These are phyloP conservation scores for Globisporangium nagaii DNA, from an alignment of 352 stramenopile species.

Conservation along the genomic window DNA sequence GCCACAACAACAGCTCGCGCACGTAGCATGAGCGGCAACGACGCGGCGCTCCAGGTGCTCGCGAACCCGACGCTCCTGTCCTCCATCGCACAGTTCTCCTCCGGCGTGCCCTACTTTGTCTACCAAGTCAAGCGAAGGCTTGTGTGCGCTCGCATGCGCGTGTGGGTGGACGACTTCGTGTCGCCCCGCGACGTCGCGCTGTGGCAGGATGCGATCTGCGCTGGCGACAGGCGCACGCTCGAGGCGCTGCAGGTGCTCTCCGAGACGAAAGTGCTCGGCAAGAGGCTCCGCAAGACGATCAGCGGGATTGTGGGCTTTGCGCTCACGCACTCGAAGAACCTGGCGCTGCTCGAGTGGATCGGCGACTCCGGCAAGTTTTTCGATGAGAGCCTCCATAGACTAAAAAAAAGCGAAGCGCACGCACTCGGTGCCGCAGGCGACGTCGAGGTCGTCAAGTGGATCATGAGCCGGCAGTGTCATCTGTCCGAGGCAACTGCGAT, in stretches of 20 bases:
- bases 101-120: background rate
- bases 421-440: background rate
- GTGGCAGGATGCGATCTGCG: background rate
- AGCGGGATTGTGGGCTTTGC: background rate
- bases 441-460: background rate
- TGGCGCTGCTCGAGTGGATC: constrained; percentile 4
- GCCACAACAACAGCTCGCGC: no score
- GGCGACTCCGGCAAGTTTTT: background rate
- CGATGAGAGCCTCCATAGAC: background rate
- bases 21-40: no score
- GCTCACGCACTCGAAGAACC: background rate
- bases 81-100: background rate
- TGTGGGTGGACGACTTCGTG: no score
- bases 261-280: background rate
- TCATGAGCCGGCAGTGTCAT: background rate
- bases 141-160: background rate
- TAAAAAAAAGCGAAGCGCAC: background rate
- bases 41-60: background rate
- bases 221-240: background rate
- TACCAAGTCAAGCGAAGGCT: background rate
- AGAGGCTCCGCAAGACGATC: background rate
- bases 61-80: background rate
- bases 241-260: background rate
- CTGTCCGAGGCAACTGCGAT: background rate
- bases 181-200: no score